Percentiles rank a stretch among this genome's conserved stretches.
Evolutionary conservation across 2,329 filamentous ascomycete species (phyloP).

Genomic region (Pseudocercospora eumusae): DNA sequence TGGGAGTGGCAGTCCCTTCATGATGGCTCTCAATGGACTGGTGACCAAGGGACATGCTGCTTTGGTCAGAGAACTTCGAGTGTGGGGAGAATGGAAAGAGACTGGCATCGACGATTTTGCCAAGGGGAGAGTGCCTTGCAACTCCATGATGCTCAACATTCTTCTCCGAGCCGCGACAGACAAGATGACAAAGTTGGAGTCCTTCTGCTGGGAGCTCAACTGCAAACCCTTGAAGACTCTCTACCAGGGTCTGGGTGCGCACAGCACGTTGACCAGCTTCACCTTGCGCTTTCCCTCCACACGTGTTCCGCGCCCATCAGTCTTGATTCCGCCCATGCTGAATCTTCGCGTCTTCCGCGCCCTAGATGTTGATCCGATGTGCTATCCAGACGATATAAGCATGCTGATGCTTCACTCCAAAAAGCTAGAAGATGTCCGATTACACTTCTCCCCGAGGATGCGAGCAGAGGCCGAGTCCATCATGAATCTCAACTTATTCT

Average conservation of each 20-base stretch:
- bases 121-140: conserved; percentile 62
- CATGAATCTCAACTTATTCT: conserved; percentile 56
- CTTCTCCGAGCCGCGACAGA: conserved; percentile 61
- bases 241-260: conserved; percentile 57
- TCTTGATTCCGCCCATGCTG: conserved; percentile 58
- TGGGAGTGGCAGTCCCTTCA: conserved; percentile 64
- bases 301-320: conserved; percentile 59
- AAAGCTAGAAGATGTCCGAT: conserved; percentile 56
- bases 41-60: conserved; percentile 57
- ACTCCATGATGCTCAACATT: conserved; percentile 64
- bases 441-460: conserved; percentile 66
- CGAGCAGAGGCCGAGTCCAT: conserved; percentile 59
- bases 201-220: conserved; percentile 63
- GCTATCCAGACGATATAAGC: conserved; percentile 64
- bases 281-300: conserved; percentile 59
- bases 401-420: conserved; percentile 56
- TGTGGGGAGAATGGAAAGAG: conserved; percentile 61
- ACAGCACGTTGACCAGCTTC: conserved; percentile 54
- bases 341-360: conserved; percentile 57
- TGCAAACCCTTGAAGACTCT: conserved; percentile 61
- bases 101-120: conserved; percentile 59
- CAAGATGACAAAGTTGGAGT: conserved; percentile 57
- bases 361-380: conserved; percentile 63
- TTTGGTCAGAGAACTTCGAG: conserved; percentile 55
- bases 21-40: conserved; percentile 64